Evolutionary conservation across 306 rosid species (phyloP).

Genomic region (Glycine latifolia): DNA sequence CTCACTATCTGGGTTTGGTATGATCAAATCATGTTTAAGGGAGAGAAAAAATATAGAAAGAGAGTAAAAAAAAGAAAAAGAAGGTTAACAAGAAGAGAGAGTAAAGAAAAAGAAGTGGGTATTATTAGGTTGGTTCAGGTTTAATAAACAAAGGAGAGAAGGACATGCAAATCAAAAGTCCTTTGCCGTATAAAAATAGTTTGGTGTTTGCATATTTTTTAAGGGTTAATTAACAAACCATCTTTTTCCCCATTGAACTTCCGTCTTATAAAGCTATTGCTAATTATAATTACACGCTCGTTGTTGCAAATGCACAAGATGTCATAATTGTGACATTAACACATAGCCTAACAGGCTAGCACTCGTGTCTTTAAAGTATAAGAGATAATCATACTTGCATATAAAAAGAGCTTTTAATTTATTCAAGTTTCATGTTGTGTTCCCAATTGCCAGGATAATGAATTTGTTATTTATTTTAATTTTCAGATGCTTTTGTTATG

Average conservation of each 20-base stretch:
- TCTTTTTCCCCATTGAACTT: neutral
- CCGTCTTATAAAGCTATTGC: neutral
- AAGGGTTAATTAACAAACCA: neutral
- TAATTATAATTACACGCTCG: slow-evolving; percentile 19
- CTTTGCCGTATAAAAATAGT: neutral
- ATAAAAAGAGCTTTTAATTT: neutral
- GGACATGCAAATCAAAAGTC: neutral
- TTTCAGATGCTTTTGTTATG: neutral
- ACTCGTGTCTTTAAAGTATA: slow-evolving; percentile 32
- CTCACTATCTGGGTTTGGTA: slow-evolving; percentile 8
- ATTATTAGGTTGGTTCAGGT: neutral
- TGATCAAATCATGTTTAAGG: neutral
- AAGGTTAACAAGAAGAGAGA: slow-evolving; percentile 1
- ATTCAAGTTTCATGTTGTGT: neutral
- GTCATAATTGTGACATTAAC: slow-evolving; percentile 37
- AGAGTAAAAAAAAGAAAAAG: neutral
- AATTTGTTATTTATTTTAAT: neutral
- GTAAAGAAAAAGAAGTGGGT: slow-evolving; percentile 15
- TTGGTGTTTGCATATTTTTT: neutral
- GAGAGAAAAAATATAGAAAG: neutral
- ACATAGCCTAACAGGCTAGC: slow-evolving; percentile 21
- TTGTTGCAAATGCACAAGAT: slow-evolving; percentile 20
- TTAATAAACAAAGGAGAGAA: slow-evolving; percentile 3
- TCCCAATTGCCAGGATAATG: neutral
- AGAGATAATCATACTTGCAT: slow-evolving; percentile 25